A percentile compares a stretch with the other conserved stretches of the same genome.
phyloP scores from a whole-genome alignment of 805 yeast species.

The Jamesozyma jinghongensis region DNA sequence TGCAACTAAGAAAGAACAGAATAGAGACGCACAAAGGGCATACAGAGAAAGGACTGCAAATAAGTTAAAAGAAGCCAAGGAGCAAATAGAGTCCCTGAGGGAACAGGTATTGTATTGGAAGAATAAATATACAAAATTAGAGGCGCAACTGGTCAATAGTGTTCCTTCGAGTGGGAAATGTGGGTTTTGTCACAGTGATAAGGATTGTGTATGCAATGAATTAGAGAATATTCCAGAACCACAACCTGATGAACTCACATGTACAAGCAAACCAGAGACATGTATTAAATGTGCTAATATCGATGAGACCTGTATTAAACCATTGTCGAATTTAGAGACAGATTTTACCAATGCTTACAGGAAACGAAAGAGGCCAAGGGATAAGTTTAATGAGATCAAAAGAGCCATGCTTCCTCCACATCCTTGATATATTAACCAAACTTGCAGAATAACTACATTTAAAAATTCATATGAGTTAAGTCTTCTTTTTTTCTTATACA shows the following conservation, averaged over 20 bases:
- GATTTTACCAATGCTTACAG: slow-evolving; percentile 5
- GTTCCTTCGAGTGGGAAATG: slow-evolving; percentile 37
- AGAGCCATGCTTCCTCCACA: no score
- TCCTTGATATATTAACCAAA: no score
- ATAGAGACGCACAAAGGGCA: slow-evolving; percentile 90
- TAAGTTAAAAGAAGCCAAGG: slow-evolving; percentile 68
- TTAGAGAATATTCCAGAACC: slow-evolving; percentile 32
- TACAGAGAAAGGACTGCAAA: slow-evolving; percentile 82
- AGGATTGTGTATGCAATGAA: slow-evolving; percentile 89
- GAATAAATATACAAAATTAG: slow-evolving; percentile 35
- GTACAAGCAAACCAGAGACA: slow-evolving; percentile 44
- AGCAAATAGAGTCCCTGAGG: slow-evolving; percentile 20
- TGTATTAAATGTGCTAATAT: slow-evolving; percentile 39
- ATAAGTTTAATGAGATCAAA: neutral
- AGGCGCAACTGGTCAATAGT: no score
- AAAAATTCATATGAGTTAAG: no score
- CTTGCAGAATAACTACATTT: no score
- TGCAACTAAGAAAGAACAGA: no score
- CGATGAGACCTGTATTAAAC: slow-evolving; percentile 23
- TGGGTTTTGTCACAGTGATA: slow-evolving; percentile 88
- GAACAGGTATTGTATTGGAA: slow-evolving; percentile 56
- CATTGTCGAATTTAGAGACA: slow-evolving; percentile 2
- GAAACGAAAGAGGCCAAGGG: neutral
- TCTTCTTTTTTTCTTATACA: neutral
- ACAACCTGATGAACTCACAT: slow-evolving; percentile 7